phyloP scores from a whole-genome alignment of 768 basidiomycete species.

The Leucocoprinus sp. region DNA sequence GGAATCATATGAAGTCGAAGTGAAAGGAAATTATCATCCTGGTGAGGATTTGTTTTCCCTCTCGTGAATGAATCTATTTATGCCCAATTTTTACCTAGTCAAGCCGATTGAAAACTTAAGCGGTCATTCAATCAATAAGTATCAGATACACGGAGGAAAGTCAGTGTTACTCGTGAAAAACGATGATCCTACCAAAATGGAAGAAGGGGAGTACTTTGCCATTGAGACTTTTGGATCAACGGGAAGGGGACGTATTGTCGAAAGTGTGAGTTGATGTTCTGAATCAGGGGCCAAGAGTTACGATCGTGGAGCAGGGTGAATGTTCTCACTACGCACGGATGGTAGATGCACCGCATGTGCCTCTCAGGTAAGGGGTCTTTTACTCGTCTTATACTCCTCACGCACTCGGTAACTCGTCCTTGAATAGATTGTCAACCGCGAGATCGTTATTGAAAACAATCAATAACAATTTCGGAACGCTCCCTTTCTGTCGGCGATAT shows the following conservation, averaged over 20 bases:
- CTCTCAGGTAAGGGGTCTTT: slow-evolving; percentile 50
- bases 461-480: slow-evolving; percentile 86
- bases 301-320: slow-evolving; percentile 54
- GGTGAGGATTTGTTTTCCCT: slow-evolving; percentile 35
- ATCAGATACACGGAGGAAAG: slow-evolving; percentile 93
- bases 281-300: background rate
- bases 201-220: slow-evolving; percentile 98
- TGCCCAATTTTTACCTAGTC: slow-evolving; percentile 36
- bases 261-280: slow-evolving; percentile 44
- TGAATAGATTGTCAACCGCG: slow-evolving; percentile 65
- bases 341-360: slow-evolving; percentile 60
- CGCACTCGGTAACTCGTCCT: background rate
- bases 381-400: background rate
- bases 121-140: slow-evolving; percentile 86
- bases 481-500: slow-evolving; percentile 94
- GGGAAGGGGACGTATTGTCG: slow-evolving; percentile 80
- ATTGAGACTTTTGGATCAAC: slow-evolving; percentile 99
- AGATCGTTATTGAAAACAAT: slow-evolving; percentile 83
- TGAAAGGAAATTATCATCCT: slow-evolving; percentile 74
- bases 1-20: slow-evolving; percentile 97
- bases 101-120: slow-evolving; percentile 92
- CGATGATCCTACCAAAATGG: slow-evolving; percentile 92
- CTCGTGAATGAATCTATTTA: slow-evolving; percentile 1
- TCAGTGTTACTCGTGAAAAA: slow-evolving; percentile 86
- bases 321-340: slow-evolving; percentile 88